phyloP scores from a whole-genome alignment of 2,329 filamentous ascomycete species.

The Calonectria ilicicola region DNA sequence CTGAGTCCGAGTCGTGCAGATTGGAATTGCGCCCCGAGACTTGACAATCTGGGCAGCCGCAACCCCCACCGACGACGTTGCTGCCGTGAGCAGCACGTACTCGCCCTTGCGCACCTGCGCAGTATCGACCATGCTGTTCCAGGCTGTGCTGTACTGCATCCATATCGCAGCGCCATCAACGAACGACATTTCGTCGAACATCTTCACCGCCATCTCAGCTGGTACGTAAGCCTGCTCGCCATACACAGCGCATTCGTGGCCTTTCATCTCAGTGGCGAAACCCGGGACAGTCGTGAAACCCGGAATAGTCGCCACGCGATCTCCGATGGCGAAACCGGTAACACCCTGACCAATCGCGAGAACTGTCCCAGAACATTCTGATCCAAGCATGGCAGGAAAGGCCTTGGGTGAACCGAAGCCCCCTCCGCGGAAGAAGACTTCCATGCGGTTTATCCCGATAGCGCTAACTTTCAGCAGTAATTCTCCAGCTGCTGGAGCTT shows the following conservation, averaged over 20 bases:
- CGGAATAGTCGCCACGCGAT: background rate
- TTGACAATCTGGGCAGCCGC: background rate
- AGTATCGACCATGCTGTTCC: background rate
- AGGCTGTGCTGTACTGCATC: background rate
- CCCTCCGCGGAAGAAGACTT: background rate
- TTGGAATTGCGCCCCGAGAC: background rate
- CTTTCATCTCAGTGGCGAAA: background rate
- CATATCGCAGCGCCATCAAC: background rate
- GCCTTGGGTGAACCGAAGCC: background rate
- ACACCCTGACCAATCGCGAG: background rate
- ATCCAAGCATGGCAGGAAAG: background rate
- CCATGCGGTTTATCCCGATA: background rate
- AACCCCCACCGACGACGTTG: background rate
- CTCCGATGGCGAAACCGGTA: background rate
- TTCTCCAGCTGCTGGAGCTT: background rate
- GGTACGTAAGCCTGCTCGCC: background rate
- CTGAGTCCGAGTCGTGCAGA: background rate
- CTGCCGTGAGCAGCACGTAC: background rate
- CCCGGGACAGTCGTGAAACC: background rate
- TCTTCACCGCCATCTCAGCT: background rate
- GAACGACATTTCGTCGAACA: background rate
- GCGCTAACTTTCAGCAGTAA: background rate
- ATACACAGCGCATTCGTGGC: background rate
- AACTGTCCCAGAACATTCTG: background rate
- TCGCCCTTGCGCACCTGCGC: background rate